A percentile compares a stretch with the other conserved stretches of the same genome.
phyloP scores from a whole-genome alignment of 495 filamentous ascomycete genomes.

The Penicillium daleae region DNA sequence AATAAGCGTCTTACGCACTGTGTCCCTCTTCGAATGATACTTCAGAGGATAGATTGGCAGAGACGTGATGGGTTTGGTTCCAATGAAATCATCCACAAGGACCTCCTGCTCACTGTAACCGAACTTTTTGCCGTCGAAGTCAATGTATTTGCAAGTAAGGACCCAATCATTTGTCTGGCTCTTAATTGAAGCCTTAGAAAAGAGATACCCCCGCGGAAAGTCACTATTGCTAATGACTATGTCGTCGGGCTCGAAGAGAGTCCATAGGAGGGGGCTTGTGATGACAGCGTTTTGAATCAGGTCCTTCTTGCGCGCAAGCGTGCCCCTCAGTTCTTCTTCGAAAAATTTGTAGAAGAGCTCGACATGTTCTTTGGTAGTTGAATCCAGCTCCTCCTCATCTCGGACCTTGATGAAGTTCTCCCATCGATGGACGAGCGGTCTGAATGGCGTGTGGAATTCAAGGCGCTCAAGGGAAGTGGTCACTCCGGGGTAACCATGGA shows the following conservation, averaged over 20 bases:
- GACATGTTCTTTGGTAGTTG: constrained; percentile 57
- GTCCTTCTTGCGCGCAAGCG: constrained; percentile 60
- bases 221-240: constrained; percentile 42
- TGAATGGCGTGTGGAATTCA: constrained; percentile 62
- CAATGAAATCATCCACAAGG: constrained; percentile 54
- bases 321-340: constrained; percentile 60
- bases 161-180: constrained; percentile 25
- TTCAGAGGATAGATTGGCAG: constrained; percentile 60
- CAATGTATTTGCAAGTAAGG: constrained; percentile 51
- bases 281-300: constrained; percentile 61
- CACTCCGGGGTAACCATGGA: constrained; percentile 67
- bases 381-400: constrained; percentile 51
- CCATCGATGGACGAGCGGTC: constrained; percentile 72
- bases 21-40: constrained; percentile 51
- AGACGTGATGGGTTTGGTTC: constrained; percentile 58
- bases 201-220: constrained; percentile 43
- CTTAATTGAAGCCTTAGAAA: constrained; percentile 26
- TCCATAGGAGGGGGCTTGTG: constrained; percentile 61
- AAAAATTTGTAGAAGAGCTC: constrained; percentile 59
- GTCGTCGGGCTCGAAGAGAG: constrained; percentile 54
- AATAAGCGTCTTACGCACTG: constrained; percentile 36
- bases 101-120: constrained; percentile 49
- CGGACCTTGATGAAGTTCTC: constrained; percentile 52
- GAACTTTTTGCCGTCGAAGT: constrained; percentile 64
- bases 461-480: constrained; percentile 62